A percentile compares a stretch with the other conserved stretches of the same genome.
Conservation (phyloP, 2,329 filamentous ascomycete species). For the Colletotrichum theobromicola region DNA sequence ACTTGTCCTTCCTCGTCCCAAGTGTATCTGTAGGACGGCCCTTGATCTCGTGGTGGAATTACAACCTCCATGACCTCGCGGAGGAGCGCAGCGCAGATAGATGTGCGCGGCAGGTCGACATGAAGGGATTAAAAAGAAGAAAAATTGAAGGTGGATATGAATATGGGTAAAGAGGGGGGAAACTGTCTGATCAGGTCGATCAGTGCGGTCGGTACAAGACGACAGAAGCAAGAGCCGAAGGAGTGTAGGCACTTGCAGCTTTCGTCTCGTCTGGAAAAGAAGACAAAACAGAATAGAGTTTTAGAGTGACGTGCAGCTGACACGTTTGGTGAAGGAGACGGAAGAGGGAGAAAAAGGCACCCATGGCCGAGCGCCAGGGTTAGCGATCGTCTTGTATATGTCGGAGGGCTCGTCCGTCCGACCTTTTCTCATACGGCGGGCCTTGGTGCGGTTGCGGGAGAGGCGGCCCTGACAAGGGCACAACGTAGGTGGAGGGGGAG, state of each 20-base stretch:
- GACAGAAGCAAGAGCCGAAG: background rate
- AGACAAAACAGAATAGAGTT: constrained; percentile 18
- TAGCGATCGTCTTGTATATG: constrained; percentile 18
- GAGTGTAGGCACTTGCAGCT: constrained; percentile 10
- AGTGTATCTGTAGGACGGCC: constrained; percentile 21
- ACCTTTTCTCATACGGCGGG: background rate
- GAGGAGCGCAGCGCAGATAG: constrained; percentile 7
- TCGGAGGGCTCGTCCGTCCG: background rate
- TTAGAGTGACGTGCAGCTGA: constrained; percentile 21
- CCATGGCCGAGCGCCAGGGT: constrained; percentile 13
- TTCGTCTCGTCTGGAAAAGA: constrained; percentile 15
- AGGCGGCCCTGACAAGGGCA: constrained; percentile 14
- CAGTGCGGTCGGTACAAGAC: background rate
- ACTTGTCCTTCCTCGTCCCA: constrained; percentile 24
- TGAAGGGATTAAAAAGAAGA: constrained; percentile 4
- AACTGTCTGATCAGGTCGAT: background rate
- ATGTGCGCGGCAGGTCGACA: constrained; percentile 10
- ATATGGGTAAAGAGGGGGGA: background rate
- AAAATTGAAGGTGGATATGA: background rate
- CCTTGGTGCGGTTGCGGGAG: background rate
- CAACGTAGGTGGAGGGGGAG: background rate
- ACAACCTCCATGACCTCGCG: constrained; percentile 22
- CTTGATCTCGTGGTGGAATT: constrained; percentile 23
- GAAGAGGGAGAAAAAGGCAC: background rate
- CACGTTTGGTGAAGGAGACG: constrained; percentile 21